These are phyloP conservation scores for Crepidotus variabilis DNA, from an alignment of 768 basidiomycete species.

Conservation along the genomic window DNA sequence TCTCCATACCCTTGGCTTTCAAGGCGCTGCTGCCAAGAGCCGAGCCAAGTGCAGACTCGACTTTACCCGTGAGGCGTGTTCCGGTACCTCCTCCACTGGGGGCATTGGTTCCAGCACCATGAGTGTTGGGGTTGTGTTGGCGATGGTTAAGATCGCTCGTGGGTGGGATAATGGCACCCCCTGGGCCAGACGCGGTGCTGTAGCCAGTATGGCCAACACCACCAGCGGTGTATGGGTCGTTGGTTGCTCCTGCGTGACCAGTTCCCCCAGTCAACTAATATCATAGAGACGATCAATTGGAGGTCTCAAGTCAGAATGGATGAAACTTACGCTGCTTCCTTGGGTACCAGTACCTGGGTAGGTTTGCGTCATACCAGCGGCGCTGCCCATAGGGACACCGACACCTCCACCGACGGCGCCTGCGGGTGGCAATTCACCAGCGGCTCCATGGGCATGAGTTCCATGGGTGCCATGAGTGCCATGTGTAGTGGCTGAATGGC, in stretches of 20 bases:
- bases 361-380: conserved; percentile 4
- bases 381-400: background rate
- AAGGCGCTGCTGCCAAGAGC: conserved; percentile 42
- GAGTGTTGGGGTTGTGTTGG: background rate
- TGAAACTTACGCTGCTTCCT: background rate
- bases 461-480: conserved; percentile 3
- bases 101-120: conserved; percentile 7
- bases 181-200: conserved; percentile 5
- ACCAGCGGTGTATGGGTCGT: conserved; percentile 5
- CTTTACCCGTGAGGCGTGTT: conserved; percentile 38
- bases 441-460: background rate
- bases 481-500: background rate
- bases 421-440: conserved; percentile 4
- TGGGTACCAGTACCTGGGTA: conserved; percentile 3
- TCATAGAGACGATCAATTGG: background rate
- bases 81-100: conserved; percentile 22
- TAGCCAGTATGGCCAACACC: conserved; percentile 7
- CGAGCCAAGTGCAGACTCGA: conserved; percentile 43
- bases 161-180: conserved; percentile 17
- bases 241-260: background rate
- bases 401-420: conserved; percentile 3
- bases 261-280: background rate
- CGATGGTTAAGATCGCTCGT: conserved; percentile 13
- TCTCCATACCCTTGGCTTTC: conserved; percentile 46
- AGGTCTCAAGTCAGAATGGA: background rate